phyloP scores from a whole-genome alignment of 495 filamentous ascomycete species.

The Trypethelium eluteriae region DNA sequence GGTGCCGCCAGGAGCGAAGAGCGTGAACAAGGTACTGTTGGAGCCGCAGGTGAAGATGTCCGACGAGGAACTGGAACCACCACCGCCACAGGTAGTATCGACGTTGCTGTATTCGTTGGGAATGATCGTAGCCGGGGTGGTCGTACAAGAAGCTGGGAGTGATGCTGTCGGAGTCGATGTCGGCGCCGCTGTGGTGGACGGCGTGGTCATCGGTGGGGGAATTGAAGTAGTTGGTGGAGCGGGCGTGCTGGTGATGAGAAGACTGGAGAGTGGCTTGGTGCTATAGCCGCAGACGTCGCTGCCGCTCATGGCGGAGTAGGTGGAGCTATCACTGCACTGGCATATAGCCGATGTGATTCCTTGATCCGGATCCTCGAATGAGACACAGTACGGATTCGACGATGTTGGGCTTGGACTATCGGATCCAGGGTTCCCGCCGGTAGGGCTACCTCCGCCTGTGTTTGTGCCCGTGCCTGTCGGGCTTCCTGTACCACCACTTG shows the following conservation, averaged over 20 bases:
- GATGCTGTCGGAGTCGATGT: neutral
- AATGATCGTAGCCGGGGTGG: neutral
- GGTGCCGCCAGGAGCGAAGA: neutral
- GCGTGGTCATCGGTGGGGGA: neutral
- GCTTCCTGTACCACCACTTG: neutral
- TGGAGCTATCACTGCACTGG: neutral
- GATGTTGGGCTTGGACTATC: neutral
- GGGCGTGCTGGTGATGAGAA: neutral
- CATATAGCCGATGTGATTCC: neutral
- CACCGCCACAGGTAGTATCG: neutral
- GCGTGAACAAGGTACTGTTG: neutral
- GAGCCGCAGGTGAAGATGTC: slow-evolving; percentile 3
- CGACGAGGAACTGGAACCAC: neutral
- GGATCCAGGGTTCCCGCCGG: no score
- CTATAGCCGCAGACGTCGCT: neutral
- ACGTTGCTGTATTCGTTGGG: neutral
- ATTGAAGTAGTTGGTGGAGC: neutral
- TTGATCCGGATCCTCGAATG: neutral
- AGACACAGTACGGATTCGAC: neutral
- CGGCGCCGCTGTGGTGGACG: neutral
- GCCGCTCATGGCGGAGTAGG: neutral
- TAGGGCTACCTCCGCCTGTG: neutral
- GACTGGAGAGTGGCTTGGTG: neutral
- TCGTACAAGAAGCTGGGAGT: neutral
- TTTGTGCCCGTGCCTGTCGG: neutral